Evolutionary conservation across 108 stramenopile species (phyloP), one percentile per base, ranked within the genome.

Genomic region (Bacterosira constricta): DNA sequence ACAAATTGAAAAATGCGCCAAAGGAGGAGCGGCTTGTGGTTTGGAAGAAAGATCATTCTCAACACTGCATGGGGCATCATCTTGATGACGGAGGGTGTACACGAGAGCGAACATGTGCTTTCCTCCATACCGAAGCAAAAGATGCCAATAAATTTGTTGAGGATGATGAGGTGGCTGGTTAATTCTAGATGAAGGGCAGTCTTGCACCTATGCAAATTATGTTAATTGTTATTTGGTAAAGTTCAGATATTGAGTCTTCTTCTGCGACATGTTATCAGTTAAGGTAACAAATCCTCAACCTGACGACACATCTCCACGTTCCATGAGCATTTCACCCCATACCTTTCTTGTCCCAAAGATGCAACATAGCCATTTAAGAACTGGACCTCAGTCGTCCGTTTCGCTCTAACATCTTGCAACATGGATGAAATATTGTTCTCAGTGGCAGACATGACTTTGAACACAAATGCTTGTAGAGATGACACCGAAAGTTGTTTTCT

Each of bases 51-150:
- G 63, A 86, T 41, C 93, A 96, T 70, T 80, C 83, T 8, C 96
- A 97, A 55, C 96, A 97, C 66, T 97, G 96, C 69, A 67, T 94
- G 73, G 57, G 80, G 31, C 88, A 83, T 79, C 96, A 97, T 75
- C 65, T 94, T 18, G 71, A 71, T 13, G 63, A 55, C 31, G 78
- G 73, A 0, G 79, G 79, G 0, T 97, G 96, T 66, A 72, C 70
- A 45, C 77, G 96, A 4, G 93, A 90, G 36, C 60, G 90, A 39
- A 73, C 81, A 8, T 97, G 96, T 74, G 94, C 96, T n/a, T 97
- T 97, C 63, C 70, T 97, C 30, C 96, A 97, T 61, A 88, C 77
- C 6, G 82, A 82, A 13, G 81, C 83, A 7, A 79, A 72, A 8
- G 87, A 73, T 18, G 63, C 32, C 13, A 84, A 84, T 54, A 79